Base-by-base conservation (phyloP, 352 stramenopile species). In the Globisporangium nagaii region DNA sequence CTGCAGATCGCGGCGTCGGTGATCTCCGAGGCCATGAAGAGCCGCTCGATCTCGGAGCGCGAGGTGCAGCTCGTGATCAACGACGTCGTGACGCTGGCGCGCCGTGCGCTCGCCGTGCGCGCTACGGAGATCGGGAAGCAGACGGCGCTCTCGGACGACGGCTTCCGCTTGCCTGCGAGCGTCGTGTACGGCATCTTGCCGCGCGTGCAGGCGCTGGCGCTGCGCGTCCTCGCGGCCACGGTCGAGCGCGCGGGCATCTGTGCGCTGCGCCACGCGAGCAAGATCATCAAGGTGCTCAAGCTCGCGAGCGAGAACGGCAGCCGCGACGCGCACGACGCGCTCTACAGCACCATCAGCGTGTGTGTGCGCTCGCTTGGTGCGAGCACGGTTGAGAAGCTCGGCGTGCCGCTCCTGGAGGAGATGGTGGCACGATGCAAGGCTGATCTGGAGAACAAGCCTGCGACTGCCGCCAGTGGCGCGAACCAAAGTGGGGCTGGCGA, bases 121-220 rank as follows among this genome's bases (percentile, higher is more conserved):
- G 84, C 76, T 8, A 69, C 86, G 20, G 79, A 91, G 35, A 72
- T 92, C 41, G 84, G 84, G 42, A 90, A 90, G 68, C 81, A 92
- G 52, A 90, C 75, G 10, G 81, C 78, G 17, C 68, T 92, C 22
- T 94, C 84, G 5, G 78, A 90, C 20, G 81, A 94, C 62, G 84
- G 84, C 28, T 66, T 79, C n/a, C 73, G 78, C 1, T 61, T 94
- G 3, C 84, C 84, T 0, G 48, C 75, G 17, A 90, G 81, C 40
- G 75, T 91, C 17, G 73, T 92, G 35, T 92, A 85, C 47, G 81
- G 77, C 31, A 63, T 84, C 11, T 57, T 91, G 3, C 79, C 79
- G 15, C 68, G 68, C 39, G 64, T 91, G 22, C 74, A 92, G 30
- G 56, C 62, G n/a, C 68, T 77, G 19, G 64, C 70, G 3, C 57